Evolutionary conservation across 2,329 filamentous ascomycete species (phyloP), one percentile per base, ranked within the genome.

Genomic region (Orbilia javanica): DNA sequence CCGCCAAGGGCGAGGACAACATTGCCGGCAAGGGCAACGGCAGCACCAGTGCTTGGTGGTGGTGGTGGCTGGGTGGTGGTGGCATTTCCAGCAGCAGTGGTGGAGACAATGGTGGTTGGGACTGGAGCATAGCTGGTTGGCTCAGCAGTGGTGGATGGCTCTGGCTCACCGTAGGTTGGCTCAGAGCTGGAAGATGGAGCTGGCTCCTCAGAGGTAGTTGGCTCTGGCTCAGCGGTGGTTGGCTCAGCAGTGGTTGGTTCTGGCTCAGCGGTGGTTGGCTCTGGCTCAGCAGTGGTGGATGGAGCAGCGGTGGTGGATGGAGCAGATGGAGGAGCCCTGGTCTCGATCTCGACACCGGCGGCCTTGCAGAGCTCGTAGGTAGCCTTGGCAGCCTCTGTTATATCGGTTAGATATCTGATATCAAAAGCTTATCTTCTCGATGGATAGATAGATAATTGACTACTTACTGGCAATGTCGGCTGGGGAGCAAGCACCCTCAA

Each of bases 391-490:
- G 80, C 79, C 72, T 70, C 80, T 81, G 63, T 76, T 71, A 44
- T 34, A 27, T 31, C 34, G 25, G 39, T 81, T 73, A 79, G 69
- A 79, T 64, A 69, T 44, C 5, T 63, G 34, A 53, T 63, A 42
- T 27, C 18, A 20, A 34, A 66, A 69, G 44, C 8, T 55, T 15
- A 10, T 39, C 25, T 27, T 36, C 46, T 48, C 31, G 11, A 39
- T 66, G 22, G 20, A 53, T 66, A 29, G 20, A 53, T 36, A n/a
- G 6, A 27, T 48, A 6, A 11, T 27, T 10, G 8, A 25, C 8
- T 62, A 79, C 70, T 31, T 81, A 81, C 80, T 79, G 53, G 79
- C 67, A 27, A 70, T 67, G 27, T 80, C 74, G 10, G 63, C 71
- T 4, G 42, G 0, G 11, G 18, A 25, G 64, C 81, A 81, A 22